Base-by-base conservation (phyloP, 2,329 filamentous ascomycete species). In the Pezicula carpinea region DNA sequence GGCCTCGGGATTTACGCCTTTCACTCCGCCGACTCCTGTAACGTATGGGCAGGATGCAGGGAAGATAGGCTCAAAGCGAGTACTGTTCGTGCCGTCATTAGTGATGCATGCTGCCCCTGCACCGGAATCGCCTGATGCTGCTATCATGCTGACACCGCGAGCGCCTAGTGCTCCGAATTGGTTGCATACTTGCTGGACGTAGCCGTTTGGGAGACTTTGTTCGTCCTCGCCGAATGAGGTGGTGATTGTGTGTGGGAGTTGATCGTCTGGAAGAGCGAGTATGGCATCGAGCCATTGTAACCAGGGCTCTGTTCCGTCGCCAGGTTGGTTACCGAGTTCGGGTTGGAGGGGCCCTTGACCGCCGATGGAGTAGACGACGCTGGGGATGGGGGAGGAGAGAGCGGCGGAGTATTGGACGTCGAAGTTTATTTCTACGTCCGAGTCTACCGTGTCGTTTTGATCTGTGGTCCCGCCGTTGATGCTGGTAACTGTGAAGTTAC, bases 191-290 rank as follows among this genome's bases (percentile, higher is more conserved):
- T 73, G 72, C 43, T 70, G 66, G 19, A 80, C 80, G 57, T 84
- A 87, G 7, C 74, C 73, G 3, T 66, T 57, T 0, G 82, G 82
- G 0, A 86, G 70, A 2, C 75, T 73, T 59, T 85, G 79, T 64
- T 86, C 83, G 48, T 79, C 73, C 48, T 85, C 82, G 40, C 79
- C 81, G 60, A 86, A 86, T 0, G 79, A 83, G 14, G 78, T 81
- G 45, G 72, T 76, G 58, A 86, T 74, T 17, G 82, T 75, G 39
- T 78, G 73, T 0, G 83, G 81, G 2, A 85, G 67, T 48, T 75
- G 64, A n/a, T 35, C 33, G 5, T 68, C 59, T 0, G 64, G 58
- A 52, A 76, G 74, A 2, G 66, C 62, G 1, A 82, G 70, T 2
- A 83, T 61, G 69, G 35, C 84, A 11, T 69, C 70, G 2, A 84